Evolutionary conservation across 164 flowering plant species (phyloP).

Genomic region (Berberis thunbergii): DNA sequence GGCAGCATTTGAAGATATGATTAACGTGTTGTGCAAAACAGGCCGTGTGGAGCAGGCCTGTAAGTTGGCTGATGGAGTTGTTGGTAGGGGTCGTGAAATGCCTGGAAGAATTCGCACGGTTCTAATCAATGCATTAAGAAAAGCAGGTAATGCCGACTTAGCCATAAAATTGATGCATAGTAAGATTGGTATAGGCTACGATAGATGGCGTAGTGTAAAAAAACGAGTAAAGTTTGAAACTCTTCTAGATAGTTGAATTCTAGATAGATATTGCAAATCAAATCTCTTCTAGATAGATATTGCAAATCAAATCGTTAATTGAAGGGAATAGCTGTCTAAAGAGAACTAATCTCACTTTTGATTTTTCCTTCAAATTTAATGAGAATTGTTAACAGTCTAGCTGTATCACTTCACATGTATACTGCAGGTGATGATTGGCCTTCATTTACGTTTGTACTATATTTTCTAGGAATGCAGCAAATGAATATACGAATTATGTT

Average conservation of each 20-base stretch:
- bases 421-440: too few relatives aligned
- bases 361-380: too few relatives aligned
- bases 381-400: too few relatives aligned
- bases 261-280: background rate
- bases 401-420: too few relatives aligned
- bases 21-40: slow-evolving; percentile 69
- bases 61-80: slow-evolving; percentile 90
- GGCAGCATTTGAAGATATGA: slow-evolving; percentile 85
- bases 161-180: slow-evolving; percentile 92
- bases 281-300: background rate
- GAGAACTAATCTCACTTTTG: too few relatives aligned
- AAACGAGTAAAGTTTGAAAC: slow-evolving; percentile 67
- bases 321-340: too few relatives aligned
- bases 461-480: too few relatives aligned
- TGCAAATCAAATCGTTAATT: background rate
- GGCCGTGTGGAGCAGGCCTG: slow-evolving; percentile 83
- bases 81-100: slow-evolving; percentile 86
- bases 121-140: slow-evolving; percentile 88
- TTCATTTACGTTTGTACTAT: too few relatives aligned
- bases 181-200: slow-evolving; percentile 87
- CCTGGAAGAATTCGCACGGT: slow-evolving; percentile 76
- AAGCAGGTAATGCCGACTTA: slow-evolving; percentile 77
- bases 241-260: slow-evolving; percentile 39
- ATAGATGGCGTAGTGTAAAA: slow-evolving; percentile 71
- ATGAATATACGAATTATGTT: too few relatives aligned